Base-by-base conservation (phyloP, 805 yeast genomes). In the Limtongia smithiae region DNA sequence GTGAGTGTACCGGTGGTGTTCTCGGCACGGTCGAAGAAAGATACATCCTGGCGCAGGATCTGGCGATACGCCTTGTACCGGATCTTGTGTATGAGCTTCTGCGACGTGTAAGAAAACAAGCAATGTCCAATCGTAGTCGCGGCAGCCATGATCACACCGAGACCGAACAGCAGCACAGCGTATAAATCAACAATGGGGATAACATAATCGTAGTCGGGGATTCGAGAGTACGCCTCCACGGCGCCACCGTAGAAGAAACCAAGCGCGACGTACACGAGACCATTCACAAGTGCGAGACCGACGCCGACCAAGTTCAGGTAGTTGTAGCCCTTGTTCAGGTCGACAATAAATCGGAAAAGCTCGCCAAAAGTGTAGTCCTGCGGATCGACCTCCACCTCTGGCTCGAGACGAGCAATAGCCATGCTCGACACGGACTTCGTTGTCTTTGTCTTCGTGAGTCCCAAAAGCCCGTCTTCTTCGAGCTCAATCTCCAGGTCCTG, bases 1-100 rank as follows among this genome's bases (percentile, higher is more conserved):
- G 71, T 66, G 15, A 70, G 59, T 1, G 71, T 57, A 37, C 74
- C 74, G 8, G 72, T 63, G 14, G 69, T 57, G 50, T 69, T 68
- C 35, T 64, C 63, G 17, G 63, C 67, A 40, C 57, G 57, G 44
- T 70, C 73, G 45, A 61, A 70, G 51, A 62, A 70, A 1, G 64
- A 64, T 34, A 70, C 57, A 43, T 70, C 74, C 61, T 68, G 65
- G 30, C 71, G 60, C 44, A 70, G 49, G 41, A 62, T 60, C 41
- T 68, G 70, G 15, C 60, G 43, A 59, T 69, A 65, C 21, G 67
- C 57, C 27, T 51, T 44, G 24, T 54, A 51, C 1, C 73, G 64
- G 15, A 70, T 67, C 25, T 58, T 54, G 27, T 68, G 64, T 3
- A 69, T 68, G 2, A 70, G 60, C 12, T 60, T 52, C 44, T 63